phyloP scores from a whole-genome alignment of 306 rosid genomes.

The Oxytropis ochrocephala region DNA sequence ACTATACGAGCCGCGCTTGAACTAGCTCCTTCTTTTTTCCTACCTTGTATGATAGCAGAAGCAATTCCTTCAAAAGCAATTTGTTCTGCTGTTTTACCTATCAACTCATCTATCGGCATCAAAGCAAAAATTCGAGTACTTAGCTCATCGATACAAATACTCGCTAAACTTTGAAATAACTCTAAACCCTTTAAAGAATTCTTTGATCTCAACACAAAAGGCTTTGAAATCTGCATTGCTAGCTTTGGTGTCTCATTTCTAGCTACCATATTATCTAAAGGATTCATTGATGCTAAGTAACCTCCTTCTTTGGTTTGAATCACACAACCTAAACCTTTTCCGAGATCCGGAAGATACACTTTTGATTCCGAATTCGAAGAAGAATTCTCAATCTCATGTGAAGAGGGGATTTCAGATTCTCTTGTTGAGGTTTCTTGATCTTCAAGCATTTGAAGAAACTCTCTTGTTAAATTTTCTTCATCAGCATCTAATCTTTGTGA shows the following conservation, averaged over 20 bases:
- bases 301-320: conserved; percentile 84
- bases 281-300: conserved; percentile 82
- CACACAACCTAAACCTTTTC: conserved; percentile 75
- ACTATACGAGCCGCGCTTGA: conserved; percentile 70
- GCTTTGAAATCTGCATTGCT: conserved; percentile 88
- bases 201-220: conserved; percentile 43
- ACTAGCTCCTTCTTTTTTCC: conserved; percentile 87
- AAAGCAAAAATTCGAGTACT: conserved; percentile 43
- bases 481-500: conserved; percentile 69
- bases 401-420: conserved; percentile 30
- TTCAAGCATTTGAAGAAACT: conserved; percentile 91
- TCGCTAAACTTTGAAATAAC: conserved; percentile 62
- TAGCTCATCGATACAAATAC: conserved; percentile 56
- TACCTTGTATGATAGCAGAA: conserved; percentile 83
- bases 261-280: conserved; percentile 39
- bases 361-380: conserved; percentile 38
- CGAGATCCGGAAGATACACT: conserved; percentile 80
- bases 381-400: conserved; percentile 14
- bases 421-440: conserved; percentile 34
- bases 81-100: conserved; percentile 87
- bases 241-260: conserved; percentile 68
- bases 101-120: conserved; percentile 67
- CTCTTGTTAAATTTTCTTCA: conserved; percentile 74
- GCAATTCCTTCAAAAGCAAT: conserved; percentile 95
- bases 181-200: conserved; percentile 55